Base-by-base conservation (phyloP, 495 filamentous ascomycete species). In the Penicillium lagena region DNA sequence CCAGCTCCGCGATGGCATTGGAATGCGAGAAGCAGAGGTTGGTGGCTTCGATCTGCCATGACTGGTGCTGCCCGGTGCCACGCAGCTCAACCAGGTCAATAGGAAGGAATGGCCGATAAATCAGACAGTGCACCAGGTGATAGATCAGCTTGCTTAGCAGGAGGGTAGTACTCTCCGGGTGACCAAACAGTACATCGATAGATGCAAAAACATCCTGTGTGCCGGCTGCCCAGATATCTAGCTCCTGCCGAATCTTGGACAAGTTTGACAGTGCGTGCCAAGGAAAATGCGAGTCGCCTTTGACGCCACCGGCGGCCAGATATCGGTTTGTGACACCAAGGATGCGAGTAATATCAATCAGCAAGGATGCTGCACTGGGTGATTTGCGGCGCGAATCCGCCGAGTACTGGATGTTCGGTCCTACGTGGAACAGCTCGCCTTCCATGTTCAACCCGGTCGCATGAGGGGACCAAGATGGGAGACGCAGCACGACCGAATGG, bases 1-100 rank as follows among this genome's bases (percentile, higher is more conserved):
- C 85, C 1, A 94, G 70, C 50, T 91, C 87, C 6, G 85, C 82
- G 40, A 94, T 89, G 1, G 87, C 86, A 60, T 91, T 94, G 8
- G 88, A 86, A 51, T 94, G 88, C 12, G 86, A 72, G 60, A 94
- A 90, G 60, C 87, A 91, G 40, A 90, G 75, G 46, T 90, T 89
- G 1, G 87, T 90, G 0, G 87, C 85, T 53, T 89, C 86, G 40
- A 90, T 90, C 60, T 91, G 87, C 88, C 88, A 94, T 30, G 85
- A 89, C 57, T 90, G 87, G 50, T 94, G 86, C 54, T 91, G 87
- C 0, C 86, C 85, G 0, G 79, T 82, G 13, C 85, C 85, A 31
- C 85, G 76, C 7, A 91, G 72, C 51, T 91, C 87, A 14, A 82
- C 76, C 8, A 91, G 71, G 64, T 90, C 86, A 34, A 94, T 85